Base-by-base conservation (phyloP, 495 filamentous ascomycete genomes). In the Daldinia grandis region DNA sequence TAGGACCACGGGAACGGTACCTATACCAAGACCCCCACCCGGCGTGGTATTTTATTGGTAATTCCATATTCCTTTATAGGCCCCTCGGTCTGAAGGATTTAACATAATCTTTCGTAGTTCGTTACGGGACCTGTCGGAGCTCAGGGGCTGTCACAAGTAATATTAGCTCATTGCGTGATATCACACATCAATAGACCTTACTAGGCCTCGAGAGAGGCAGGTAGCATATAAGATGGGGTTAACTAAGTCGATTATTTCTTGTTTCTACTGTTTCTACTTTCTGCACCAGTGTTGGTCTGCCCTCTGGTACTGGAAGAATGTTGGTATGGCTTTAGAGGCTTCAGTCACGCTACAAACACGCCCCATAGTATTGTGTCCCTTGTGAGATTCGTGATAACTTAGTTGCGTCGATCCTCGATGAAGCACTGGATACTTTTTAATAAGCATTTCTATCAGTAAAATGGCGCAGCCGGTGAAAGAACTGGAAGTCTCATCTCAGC, bases 41-140 rank as follows among this genome's bases (percentile, higher is more conserved):
- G 73, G 76, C 19, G 62, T 66, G 5, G 25, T 68, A 40, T 47
- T 66, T 19, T 74, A 75, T 30, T 61, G 44, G 24, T 53, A 37
- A 54, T 82, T 76, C 79, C 78, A 83, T 35, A 69, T 72, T 25
- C 76, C 74, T 74, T 74, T 6, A 74, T 6, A 79, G 24, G 74
- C 67, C 9, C 35, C 44, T 1, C 42, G 21, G 50, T 75, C 74
- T 42, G 63, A 76, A 3, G 79, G 81, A 51, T 81, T 71, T 17
- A 55, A 63, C 9, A 77, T 35, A 28, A 78, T 44, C 9, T 70
- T 17, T 80, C 68, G 30, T 55, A 50, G 15, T 77, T 76, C 10
- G 78, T 76, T n/a, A 61, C 69, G 3, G 79, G 79, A 56, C 82
- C 77, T 47, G 76, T 78, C 54, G 4, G 50, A 15, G 10, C 17